Evolutionary conservation across 129 eudicot genomes (phyloP).

Genomic region (Silybum marianum): DNA sequence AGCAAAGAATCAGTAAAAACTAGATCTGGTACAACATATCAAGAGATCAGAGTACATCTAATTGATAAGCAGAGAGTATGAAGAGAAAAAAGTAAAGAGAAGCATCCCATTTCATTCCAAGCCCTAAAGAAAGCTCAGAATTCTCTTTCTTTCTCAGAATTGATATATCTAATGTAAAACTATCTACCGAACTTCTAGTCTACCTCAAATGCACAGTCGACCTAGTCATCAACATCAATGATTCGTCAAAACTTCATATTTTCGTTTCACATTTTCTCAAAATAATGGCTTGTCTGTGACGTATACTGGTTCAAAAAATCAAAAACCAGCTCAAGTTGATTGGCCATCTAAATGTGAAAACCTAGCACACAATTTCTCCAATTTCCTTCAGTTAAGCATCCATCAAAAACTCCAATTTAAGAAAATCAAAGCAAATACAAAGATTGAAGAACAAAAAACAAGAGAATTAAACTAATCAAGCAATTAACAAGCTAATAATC

Average conservation of each 20-base stretch:
- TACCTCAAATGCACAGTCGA: neutral
- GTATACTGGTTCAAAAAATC: neutral
- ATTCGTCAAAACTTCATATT: neutral
- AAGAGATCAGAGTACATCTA: conserved; percentile 3
- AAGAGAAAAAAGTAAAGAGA: neutral
- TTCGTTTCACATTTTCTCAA: neutral
- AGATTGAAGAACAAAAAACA: neutral
- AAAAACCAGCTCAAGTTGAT: neutral
- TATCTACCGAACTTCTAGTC: neutral
- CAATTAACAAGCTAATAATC: neutral
- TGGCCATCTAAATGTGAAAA: neutral
- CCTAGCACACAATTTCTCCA: neutral
- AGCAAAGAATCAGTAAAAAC: neutral
- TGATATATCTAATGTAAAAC: neutral
- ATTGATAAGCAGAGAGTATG: conserved; percentile 10
- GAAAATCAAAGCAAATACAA: too few species aligned
- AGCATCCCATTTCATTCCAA: conserved; percentile 3
- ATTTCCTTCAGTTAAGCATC: too few species aligned
- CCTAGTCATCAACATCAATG: neutral
- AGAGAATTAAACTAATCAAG: conserved; percentile 10
- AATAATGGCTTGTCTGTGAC: neutral
- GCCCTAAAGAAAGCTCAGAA: neutral
- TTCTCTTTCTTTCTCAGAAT: neutral
- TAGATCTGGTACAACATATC: neutral
- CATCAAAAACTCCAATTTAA: too few species aligned